phyloP scores from a whole-genome alignment of 495 filamentous ascomycete genomes.

The Astrocystis sublimbata region DNA sequence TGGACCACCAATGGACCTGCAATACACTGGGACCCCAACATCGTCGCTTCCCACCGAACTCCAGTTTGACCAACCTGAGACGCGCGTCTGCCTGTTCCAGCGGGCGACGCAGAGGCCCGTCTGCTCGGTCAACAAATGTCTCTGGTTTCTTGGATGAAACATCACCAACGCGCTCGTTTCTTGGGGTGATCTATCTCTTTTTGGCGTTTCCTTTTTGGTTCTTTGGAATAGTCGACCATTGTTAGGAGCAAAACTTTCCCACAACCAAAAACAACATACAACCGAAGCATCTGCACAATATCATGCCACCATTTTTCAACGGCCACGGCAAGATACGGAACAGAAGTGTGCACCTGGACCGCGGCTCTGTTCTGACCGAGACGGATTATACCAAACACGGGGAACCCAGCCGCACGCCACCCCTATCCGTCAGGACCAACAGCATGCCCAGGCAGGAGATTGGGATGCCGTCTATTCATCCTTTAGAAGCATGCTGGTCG shows the following conservation, averaged over 20 bases:
- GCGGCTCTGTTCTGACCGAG: slow-evolving; percentile 26
- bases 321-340: slow-evolving; percentile 42
- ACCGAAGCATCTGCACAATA: slow-evolving; percentile 17
- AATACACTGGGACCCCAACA: slow-evolving; percentile 20
- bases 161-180: slow-evolving; percentile 25
- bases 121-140: slow-evolving; percentile 24
- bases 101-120: background rate
- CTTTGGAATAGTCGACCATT: slow-evolving; percentile 39
- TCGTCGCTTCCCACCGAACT: slow-evolving; percentile 25
- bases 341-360: slow-evolving; percentile 50
- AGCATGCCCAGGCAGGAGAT: slow-evolving; percentile 41
- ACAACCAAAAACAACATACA: slow-evolving; percentile 19
- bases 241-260: slow-evolving; percentile 29
- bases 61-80: slow-evolving; percentile 7
- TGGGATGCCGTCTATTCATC: slow-evolving; percentile 32
- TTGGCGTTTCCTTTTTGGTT: slow-evolving; percentile 40
- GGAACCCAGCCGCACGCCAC: slow-evolving; percentile 24
- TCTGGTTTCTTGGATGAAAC: slow-evolving; percentile 20
- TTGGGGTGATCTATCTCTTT: slow-evolving; percentile 41
- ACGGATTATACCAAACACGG: slow-evolving; percentile 26
- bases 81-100: background rate
- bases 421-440: slow-evolving; percentile 35
- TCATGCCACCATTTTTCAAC: slow-evolving; percentile 46
- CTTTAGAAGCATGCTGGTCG: slow-evolving; percentile 52
- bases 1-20: slow-evolving; percentile 32